Evolutionary conservation across 495 filamentous ascomycete species (phyloP).

Genomic region (Xylaria curta): DNA sequence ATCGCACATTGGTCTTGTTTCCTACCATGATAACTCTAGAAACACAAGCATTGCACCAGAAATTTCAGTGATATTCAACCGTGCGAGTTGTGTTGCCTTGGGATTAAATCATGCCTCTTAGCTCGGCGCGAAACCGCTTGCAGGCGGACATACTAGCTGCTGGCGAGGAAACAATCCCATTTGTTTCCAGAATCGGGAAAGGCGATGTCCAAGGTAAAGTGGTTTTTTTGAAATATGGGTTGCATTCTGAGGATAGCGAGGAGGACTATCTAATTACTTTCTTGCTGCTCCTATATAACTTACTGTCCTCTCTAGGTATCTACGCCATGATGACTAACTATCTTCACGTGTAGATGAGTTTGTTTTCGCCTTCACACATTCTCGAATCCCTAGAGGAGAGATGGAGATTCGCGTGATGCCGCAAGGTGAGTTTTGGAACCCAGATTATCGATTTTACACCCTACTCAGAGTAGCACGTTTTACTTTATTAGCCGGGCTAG

Average conservation of each 20-base stretch:
- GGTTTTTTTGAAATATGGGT: not conserved
- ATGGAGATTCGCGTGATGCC: conserved; percentile 62
- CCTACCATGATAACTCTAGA: not conserved
- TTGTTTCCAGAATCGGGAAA: conserved; percentile 49
- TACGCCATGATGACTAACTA: not conserved
- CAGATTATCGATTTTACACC: not conserved
- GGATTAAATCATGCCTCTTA: conserved; percentile 15
- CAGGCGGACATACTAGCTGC: conserved; percentile 33
- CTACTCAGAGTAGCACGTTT: too few species aligned
- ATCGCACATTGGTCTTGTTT: not conserved
- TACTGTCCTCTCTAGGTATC: not conserved
- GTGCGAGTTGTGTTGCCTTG: not conserved
- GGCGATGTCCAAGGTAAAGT: conserved; percentile 60
- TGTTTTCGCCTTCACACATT: conserved; percentile 56
- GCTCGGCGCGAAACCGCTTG: conserved; percentile 25
- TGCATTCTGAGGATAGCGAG: not conserved
- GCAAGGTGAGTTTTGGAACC: conserved; percentile 52
- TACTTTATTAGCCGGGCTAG: not conserved
- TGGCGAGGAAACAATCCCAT: conserved; percentile 16
- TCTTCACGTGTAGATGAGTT: conserved; percentile 55
- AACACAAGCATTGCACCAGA: not conserved
- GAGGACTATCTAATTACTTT: not conserved
- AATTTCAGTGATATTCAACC: not conserved
- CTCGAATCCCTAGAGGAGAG: conserved; percentile 30
- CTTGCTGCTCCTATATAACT: not conserved